Percentiles rank a stretch among this genome's conserved stretches.
These are phyloP conservation scores for Penicilliopsis zonata DNA, from an alignment of 495 filamentous ascomycete species.

Conservation along the genomic window DNA sequence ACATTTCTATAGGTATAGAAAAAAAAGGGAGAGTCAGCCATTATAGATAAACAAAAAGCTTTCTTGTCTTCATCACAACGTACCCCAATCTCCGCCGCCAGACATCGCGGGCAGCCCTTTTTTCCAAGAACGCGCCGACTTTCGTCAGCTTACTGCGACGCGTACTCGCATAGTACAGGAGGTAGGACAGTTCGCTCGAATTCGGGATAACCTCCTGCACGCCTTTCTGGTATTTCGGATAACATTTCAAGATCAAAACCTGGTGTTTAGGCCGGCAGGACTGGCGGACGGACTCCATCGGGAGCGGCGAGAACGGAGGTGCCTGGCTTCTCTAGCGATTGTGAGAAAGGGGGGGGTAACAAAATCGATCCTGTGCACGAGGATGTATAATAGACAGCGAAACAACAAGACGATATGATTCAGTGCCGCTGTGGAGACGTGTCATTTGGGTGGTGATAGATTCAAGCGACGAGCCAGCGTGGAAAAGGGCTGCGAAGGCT, in stretches of 20 bases:
- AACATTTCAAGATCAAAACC: constrained; percentile 86
- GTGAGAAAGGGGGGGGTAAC: constrained; percentile 1
- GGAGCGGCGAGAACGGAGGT: too few species aligned
- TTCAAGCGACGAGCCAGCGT: constrained; percentile 2
- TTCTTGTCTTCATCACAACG: constrained; percentile 15
- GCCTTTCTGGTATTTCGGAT: constrained; percentile 78
- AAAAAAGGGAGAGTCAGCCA: neutral
- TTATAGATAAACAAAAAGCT: neutral
- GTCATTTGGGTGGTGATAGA: too few species aligned
- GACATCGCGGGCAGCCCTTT: constrained; percentile 79
- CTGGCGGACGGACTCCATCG: constrained; percentile 52
- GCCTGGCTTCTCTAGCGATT: too few species aligned
- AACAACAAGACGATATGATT: too few species aligned
- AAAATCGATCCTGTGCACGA: too few species aligned
- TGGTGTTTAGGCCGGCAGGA: constrained; percentile 80
- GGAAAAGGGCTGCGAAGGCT: neutral
- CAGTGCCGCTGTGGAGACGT: too few species aligned
- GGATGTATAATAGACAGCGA: too few species aligned
- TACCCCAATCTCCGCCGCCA: constrained; percentile 71
- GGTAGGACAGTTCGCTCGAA: constrained; percentile 85
- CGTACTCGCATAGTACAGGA: constrained; percentile 90
- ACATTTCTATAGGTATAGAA: constrained; percentile 51
- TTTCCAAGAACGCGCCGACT: constrained; percentile 82
- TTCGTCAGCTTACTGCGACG: constrained; percentile 89
- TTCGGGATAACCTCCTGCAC: constrained; percentile 86